A percentile compares a stretch with the other conserved stretches of the same genome.
phyloP scores from a whole-genome alignment of 495 filamentous ascomycete genomes.

The Aspergillus conjunctus region DNA sequence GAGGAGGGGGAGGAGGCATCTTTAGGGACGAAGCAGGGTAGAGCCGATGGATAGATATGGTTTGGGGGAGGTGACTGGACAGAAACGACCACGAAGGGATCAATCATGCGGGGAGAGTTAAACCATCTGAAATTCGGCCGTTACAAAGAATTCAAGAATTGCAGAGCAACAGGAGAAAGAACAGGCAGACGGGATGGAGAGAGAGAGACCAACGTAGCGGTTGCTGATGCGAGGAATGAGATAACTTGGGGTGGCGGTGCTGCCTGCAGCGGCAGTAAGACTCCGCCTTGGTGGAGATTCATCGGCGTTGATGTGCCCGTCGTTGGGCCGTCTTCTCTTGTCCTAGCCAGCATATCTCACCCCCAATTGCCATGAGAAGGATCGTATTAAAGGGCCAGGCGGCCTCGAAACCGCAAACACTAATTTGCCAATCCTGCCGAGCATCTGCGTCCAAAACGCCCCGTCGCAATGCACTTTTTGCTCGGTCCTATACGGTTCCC shows the following conservation, averaged over 20 bases:
- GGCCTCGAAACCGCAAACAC: constrained; percentile 26
- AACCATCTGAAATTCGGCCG: constrained; percentile 12
- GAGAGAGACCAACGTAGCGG: background rate
- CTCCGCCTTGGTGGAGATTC: constrained; percentile 23
- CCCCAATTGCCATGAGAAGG: constrained; percentile 35
- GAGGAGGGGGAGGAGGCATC: constrained; percentile 72
- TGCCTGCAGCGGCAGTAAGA: constrained; percentile 21
- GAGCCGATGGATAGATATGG: constrained; percentile 16
- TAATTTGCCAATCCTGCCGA: constrained; percentile 46
- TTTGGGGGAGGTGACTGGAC: constrained; percentile 7
- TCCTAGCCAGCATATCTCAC: background rate
- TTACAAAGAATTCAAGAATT: background rate
- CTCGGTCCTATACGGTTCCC: constrained; percentile 23
- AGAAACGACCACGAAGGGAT: constrained; percentile 19
- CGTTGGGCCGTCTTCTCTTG: constrained; percentile 21
- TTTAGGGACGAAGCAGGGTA: constrained; percentile 17
- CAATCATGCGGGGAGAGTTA: constrained; percentile 15
- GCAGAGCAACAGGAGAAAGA: constrained; percentile 8
- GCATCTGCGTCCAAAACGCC: constrained; percentile 28
- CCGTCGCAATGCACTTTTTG: constrained; percentile 26
- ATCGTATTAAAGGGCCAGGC: constrained; percentile 35
- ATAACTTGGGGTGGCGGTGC: constrained; percentile 20
- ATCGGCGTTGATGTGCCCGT: constrained; percentile 10
- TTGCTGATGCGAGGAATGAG: constrained; percentile 1
- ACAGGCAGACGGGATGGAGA: constrained; percentile 15